phyloP scores from a whole-genome alignment of 106 monocot species.

The Apostasia shenzhenica region DNA sequence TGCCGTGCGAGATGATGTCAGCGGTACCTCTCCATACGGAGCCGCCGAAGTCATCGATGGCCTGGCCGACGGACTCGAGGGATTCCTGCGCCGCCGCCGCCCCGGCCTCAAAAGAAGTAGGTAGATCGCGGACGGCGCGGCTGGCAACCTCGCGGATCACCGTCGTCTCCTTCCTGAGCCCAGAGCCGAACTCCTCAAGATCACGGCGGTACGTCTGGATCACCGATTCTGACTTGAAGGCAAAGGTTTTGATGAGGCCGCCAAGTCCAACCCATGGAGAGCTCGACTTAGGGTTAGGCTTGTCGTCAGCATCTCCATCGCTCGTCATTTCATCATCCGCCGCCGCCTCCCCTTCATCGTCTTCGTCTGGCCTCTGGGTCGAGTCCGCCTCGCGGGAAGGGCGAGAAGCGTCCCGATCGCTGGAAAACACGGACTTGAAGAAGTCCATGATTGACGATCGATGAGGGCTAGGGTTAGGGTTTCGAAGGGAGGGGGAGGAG shows the following conservation, averaged over 20 bases:
- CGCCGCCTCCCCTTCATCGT: constrained; percentile 1
- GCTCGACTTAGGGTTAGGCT: neutral
- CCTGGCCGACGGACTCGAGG: constrained; percentile 80
- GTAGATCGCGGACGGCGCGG: constrained; percentile 48
- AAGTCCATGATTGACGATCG: constrained; percentile 44
- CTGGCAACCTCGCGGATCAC: constrained; percentile 65
- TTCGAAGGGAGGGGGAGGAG: neutral
- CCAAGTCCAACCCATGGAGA: constrained; percentile 22
- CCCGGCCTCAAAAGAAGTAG: constrained; percentile 58
- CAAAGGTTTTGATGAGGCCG: constrained; percentile 70
- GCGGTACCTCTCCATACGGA: constrained; percentile 29
- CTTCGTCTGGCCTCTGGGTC: neutral
- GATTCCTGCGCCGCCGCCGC: constrained; percentile 73
- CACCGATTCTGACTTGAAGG: constrained; percentile 67
- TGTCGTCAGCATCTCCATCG: neutral
- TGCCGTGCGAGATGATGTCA: constrained; percentile 45
- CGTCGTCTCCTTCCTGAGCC: constrained; percentile 70
- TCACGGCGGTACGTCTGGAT: constrained; percentile 84
- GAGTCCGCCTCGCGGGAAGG: neutral
- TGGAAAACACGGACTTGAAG: constrained; percentile 74
- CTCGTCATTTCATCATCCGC: neutral
- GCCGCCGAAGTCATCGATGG: constrained; percentile 56
- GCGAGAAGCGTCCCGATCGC: constrained; percentile 28
- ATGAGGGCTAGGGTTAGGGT: constrained; percentile 12
- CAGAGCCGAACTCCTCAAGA: constrained; percentile 82